Evolutionary conservation across 2,329 filamentous ascomycete species (phyloP).

Genomic region (Boeremia exigua): DNA sequence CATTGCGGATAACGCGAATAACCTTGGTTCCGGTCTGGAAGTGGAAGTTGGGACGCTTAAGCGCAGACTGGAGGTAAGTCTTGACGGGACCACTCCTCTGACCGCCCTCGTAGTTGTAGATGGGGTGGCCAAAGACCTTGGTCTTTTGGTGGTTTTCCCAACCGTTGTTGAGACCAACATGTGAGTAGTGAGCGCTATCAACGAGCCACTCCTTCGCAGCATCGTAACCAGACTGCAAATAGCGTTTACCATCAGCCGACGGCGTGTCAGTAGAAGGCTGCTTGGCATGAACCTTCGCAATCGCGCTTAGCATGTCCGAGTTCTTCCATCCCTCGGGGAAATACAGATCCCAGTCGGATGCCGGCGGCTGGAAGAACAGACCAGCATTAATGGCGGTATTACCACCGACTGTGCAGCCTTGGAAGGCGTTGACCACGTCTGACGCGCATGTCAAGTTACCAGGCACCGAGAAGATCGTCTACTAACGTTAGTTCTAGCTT

Average conservation of each 20-base stretch:
- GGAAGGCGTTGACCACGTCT: conserved; percentile 51
- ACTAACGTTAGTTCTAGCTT: neutral
- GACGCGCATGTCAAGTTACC: conserved; percentile 50
- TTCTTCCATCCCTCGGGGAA: conserved; percentile 60
- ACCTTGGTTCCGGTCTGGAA: conserved; percentile 55
- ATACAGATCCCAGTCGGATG: conserved; percentile 60
- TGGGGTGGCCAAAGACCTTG: conserved; percentile 57
- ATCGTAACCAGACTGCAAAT: conserved; percentile 57
- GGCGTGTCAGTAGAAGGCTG: conserved; percentile 55
- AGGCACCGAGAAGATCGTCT: conserved; percentile 55
- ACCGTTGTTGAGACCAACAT: conserved; percentile 56
- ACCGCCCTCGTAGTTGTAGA: conserved; percentile 57
- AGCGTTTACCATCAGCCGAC: conserved; percentile 54
- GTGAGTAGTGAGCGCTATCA: conserved; percentile 54
- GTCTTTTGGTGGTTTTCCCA: conserved; percentile 53
- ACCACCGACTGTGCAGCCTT: conserved; percentile 60
- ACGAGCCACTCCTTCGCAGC: conserved; percentile 60
- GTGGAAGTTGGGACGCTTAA: conserved; percentile 38
- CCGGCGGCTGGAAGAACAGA: conserved; percentile 60
- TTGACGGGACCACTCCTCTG: conserved; percentile 58
- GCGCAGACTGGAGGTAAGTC: conserved; percentile 60
- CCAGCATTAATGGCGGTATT: conserved; percentile 62
- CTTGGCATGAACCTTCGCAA: conserved; percentile 52
- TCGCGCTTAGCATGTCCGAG: conserved; percentile 56
- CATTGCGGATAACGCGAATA: conserved; percentile 52